Conservation (phyloP, 75 land plant species). For the Pseudotsuga menziesii region DNA sequence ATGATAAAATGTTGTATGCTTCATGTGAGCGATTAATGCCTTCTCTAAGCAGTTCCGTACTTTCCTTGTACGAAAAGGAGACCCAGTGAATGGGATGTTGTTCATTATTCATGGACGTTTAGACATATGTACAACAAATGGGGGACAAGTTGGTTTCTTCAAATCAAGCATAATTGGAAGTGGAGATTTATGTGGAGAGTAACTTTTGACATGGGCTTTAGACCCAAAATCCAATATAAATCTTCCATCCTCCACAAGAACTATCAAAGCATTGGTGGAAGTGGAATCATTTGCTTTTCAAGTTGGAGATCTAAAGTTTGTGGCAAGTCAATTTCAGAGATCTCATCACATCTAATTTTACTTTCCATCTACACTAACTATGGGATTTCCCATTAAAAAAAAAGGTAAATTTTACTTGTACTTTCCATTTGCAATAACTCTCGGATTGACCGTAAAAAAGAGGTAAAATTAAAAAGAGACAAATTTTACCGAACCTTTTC, state of each 20-base stretch:
- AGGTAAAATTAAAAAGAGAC: no score
- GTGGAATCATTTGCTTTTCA: slow-evolving; percentile 76
- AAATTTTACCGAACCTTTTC: no score
- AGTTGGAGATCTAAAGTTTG: slow-evolving; percentile 74
- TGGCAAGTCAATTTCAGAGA: slow-evolving; percentile 22
- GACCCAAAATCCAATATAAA: slow-evolving; percentile 2
- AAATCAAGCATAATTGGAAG: slow-evolving; percentile 15
- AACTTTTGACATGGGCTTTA: slow-evolving; percentile 35
- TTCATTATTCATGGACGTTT: slow-evolving; percentile 28
- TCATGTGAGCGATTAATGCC: slow-evolving; percentile 75
- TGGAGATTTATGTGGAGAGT: slow-evolving; percentile 42
- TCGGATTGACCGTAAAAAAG: no score
- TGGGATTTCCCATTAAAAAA: no score
- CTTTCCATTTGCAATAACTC: no score
- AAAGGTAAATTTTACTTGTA: no score
- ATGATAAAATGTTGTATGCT: slow-evolving; percentile 78
- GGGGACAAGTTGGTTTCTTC: slow-evolving; percentile 22
- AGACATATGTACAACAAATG: slow-evolving; percentile 25
- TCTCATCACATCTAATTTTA: no score
- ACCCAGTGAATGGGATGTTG: slow-evolving; percentile 29
- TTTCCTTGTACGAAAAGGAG: slow-evolving; percentile 23
- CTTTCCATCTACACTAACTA: no score
- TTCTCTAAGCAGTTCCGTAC: slow-evolving; percentile 39
- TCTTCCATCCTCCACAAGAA: slow-evolving; percentile 29
- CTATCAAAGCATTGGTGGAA: slow-evolving; percentile 52